Evolutionary conservation across 73 alveolate genomes (phyloP).

Genomic region (Symbiodinium pilosum): DNA sequence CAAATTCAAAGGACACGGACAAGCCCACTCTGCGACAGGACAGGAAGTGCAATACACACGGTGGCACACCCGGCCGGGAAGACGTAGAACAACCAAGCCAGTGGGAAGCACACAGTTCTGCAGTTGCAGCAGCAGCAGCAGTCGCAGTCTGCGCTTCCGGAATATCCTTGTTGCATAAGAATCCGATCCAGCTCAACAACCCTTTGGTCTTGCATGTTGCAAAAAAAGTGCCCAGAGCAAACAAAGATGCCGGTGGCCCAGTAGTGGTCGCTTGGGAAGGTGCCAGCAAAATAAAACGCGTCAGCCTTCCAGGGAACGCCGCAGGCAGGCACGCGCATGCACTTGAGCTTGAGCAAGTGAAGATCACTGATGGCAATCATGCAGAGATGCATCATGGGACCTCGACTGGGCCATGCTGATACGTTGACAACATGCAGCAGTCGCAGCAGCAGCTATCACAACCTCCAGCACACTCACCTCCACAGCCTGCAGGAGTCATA

Average conservation of each 20-base stretch:
- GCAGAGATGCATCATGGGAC: too few species aligned
- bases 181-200: not conserved
- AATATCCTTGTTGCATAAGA: not conserved
- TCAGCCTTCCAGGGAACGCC: conserved; percentile 13
- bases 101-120: conserved; percentile 33
- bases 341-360: not conserved
- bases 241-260: not conserved
- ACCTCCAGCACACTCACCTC: conserved; percentile 21
- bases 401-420: conserved; percentile 22
- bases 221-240: too few species aligned
- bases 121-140: conserved; percentile 54
- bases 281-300: conserved; percentile 60
- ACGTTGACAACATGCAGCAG: not conserved
- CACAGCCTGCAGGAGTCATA: not conserved
- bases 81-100: conserved; percentile 52
- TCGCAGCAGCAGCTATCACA: conserved; percentile 20
- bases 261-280: conserved; percentile 57
- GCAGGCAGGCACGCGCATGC: not conserved
- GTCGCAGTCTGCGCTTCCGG: not conserved
- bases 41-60: not conserved
- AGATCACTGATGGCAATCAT: not conserved
- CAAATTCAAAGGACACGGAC: not conserved
- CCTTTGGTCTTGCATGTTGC: not conserved
- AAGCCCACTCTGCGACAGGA: not conserved
- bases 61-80: conserved; percentile 6